A percentile compares a stretch with the other conserved stretches of the same genome.
Evolutionary conservation across 2,329 filamentous ascomycete genomes (phyloP).

Genomic region (Chalaropsis ovoidea): DNA sequence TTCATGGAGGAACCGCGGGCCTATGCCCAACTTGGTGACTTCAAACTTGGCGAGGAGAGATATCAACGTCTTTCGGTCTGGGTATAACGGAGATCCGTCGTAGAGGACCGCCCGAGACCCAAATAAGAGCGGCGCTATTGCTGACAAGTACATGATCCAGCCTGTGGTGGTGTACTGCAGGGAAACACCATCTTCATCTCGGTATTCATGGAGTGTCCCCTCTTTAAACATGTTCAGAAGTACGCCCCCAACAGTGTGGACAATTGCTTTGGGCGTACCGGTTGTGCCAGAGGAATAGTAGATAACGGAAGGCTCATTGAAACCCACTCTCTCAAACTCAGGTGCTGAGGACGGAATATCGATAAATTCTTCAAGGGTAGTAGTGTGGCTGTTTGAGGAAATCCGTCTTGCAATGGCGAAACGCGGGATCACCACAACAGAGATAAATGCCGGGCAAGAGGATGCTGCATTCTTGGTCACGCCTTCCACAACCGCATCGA

Average conservation of each 20-base stretch:
- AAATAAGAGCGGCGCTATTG: constrained; percentile 47
- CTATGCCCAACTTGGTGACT: constrained; percentile 64
- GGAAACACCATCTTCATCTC: constrained; percentile 35
- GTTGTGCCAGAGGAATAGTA: constrained; percentile 76
- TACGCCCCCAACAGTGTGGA: constrained; percentile 61
- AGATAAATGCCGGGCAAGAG: constrained; percentile 49
- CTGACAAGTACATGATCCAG: constrained; percentile 79
- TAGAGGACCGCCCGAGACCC: constrained; percentile 61
- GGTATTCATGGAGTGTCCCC: constrained; percentile 40
- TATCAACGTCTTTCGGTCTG: constrained; percentile 54
- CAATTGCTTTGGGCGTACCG: constrained; percentile 74
- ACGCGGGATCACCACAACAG: constrained; percentile 55
- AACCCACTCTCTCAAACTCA: constrained; percentile 43
- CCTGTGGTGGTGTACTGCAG: constrained; percentile 58
- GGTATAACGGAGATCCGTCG: constrained; percentile 71
- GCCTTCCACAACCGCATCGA: constrained; percentile 53
- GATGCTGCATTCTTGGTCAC: constrained; percentile 54
- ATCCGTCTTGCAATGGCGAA: constrained; percentile 54
- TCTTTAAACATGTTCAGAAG: constrained; percentile 52
- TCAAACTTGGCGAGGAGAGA: constrained; percentile 51
- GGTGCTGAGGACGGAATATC: constrained; percentile 18
- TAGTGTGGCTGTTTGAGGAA: constrained; percentile 39
- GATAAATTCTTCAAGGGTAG: constrained; percentile 41
- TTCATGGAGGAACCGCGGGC: constrained; percentile 67
- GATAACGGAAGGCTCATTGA: constrained; percentile 66